Evolutionary conservation across 1,284 basidiomycete species (phyloP).

Genomic region (Neolentinus lepideus): DNA sequence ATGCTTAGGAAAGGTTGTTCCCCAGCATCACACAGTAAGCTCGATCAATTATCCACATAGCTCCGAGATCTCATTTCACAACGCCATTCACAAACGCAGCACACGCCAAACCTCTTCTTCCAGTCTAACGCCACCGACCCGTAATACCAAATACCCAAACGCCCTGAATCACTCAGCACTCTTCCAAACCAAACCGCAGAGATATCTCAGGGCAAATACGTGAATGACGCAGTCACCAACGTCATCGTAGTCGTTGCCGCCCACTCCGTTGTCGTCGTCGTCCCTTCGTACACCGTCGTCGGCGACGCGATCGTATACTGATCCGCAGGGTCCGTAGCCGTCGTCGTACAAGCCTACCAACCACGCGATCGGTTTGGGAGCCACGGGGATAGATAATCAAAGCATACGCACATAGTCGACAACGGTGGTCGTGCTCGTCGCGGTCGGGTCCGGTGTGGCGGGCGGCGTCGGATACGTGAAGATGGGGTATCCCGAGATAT

Average conservation of each 20-base stretch:
- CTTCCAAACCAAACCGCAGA: too few relatives aligned
- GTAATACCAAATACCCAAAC: too few relatives aligned
- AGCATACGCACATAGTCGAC: neutral
- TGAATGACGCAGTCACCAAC: too few relatives aligned
- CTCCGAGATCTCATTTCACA: too few relatives aligned
- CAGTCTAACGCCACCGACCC: too few relatives aligned
- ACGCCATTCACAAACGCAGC: too few relatives aligned
- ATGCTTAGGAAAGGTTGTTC: too few relatives aligned
- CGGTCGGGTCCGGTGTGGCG: neutral
- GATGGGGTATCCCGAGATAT: neutral
- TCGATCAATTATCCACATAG: too few relatives aligned
- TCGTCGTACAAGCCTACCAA: neutral
- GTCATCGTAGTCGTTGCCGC: neutral
- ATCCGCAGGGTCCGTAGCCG: neutral
- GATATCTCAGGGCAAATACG: too few relatives aligned
- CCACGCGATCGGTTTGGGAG: neutral
- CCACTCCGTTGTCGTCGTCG: neutral
- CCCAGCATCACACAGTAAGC: too few relatives aligned
- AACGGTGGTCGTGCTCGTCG: neutral
- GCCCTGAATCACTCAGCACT: too few relatives aligned
- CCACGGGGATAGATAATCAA: neutral
- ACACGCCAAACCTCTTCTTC: too few relatives aligned
- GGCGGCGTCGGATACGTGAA: neutral
- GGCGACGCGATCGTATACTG: neutral
- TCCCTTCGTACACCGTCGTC: neutral